These are phyloP conservation scores for Silybum marianum DNA, from an alignment of 129 eudicot genomes.

Conservation along the genomic window DNA sequence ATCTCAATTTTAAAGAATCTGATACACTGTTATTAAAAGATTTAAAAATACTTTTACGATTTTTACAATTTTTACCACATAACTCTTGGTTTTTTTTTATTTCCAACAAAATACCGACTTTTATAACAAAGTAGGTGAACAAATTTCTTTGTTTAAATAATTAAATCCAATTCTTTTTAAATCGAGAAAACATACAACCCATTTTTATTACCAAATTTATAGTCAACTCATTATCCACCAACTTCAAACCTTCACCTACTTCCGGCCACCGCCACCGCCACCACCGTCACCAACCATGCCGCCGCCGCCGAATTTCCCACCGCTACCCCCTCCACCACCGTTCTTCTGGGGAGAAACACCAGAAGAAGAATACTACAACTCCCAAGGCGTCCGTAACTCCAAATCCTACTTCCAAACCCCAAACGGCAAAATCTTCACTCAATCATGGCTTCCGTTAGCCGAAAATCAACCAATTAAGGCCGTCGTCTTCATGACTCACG, in stretches of 20 bases:
- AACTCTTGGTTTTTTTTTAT: too few relatives aligned
- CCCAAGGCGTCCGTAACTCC: conserved; percentile 68
- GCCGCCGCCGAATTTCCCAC: conserved; percentile 27
- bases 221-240: background rate
- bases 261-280: background rate
- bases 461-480: conserved; percentile 47
- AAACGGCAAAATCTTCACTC: conserved; percentile 69
- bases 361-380: conserved; percentile 68
- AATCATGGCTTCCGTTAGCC: conserved; percentile 61
- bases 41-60: too few relatives aligned
- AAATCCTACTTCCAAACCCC: conserved; percentile 71
- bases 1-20: too few relatives aligned
- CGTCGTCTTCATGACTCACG: conserved; percentile 75
- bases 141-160: too few relatives aligned
- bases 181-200: background rate
- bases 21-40: too few relatives aligned
- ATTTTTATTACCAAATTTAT: background rate
- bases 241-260: background rate
- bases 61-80: too few relatives aligned
- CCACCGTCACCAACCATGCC: conserved; percentile 38
- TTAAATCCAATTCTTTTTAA: too few relatives aligned
- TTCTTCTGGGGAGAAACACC: conserved; percentile 90
- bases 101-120: too few relatives aligned
- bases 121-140: too few relatives aligned
- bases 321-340: conserved; percentile 45